Evolutionary conservation across 2,329 filamentous ascomycete species (phyloP), one percentile per base, ranked within the genome.

Genomic region (Penicillium fuscoglaucum): DNA sequence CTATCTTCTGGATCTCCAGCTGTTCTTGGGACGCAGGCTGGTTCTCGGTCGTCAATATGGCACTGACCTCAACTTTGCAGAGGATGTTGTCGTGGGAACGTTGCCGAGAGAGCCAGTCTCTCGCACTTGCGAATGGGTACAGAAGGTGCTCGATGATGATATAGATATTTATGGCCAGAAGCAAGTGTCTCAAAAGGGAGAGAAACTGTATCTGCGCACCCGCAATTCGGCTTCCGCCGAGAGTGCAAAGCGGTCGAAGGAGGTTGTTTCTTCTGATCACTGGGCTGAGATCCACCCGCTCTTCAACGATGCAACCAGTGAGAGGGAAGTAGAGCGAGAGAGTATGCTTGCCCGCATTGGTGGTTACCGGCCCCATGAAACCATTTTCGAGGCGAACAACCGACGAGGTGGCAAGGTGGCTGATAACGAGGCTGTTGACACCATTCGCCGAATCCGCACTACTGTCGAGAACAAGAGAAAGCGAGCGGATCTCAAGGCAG

Each of bases 321-420:
- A 84, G 35, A 77, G 84, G 29, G 90, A 93, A 69, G 83, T 86
- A 59, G 87, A 90, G 49, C 85, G 93, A 33, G 87, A 92, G 49
- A 87, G 89, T 51, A 96, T 99, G 90, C 80, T 99, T 31, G 91
- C 91, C 33, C 86, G 88, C 58, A 91, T 99, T 57, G 93, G 91
- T 68, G 89, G 89, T 2, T 99, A 95, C 78, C 86, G 91, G 66
- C 95, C 96, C 0, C 83, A 88, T 44, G 95, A 99, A 76, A 98
- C 93, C 0, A 91, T 99, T n/a, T 99, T 99, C 67, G 95, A 99
- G 75, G 88, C 97, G 62, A 90, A 90, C 63, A 90, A 90, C 7
- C 86, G 88, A 66, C 84, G 87, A 60, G 89, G 87, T 40, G 88
- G 90, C 64, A 82, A 83, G 89, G 70, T 84, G 88, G 69, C 84